Evolutionary conservation across 2,329 filamentous ascomycete species (phyloP), one percentile per base, ranked within the genome.

Genomic region (Dothiorella sarmentorum): DNA sequence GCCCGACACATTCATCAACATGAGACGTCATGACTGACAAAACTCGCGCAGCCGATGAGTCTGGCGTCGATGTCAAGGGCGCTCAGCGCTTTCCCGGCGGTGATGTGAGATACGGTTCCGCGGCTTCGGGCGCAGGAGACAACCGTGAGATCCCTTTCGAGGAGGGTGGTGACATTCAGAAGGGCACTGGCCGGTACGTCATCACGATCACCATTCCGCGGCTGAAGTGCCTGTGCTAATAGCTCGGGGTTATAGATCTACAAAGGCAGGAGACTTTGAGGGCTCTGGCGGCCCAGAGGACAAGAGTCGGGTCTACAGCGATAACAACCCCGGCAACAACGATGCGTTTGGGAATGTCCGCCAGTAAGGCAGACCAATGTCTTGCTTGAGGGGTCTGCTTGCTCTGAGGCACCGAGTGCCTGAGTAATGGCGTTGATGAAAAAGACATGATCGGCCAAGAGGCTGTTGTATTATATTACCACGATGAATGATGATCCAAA

Each of bases 201-300:
- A n/a, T n/a, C n/a, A n/a, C n/a, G n/a, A n/a, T n/a, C n/a, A n/a
- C n/a, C n/a, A n/a, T n/a, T n/a, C n/a, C n/a, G n/a, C n/a, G n/a
- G n/a, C n/a, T n/a, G n/a, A n/a, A n/a, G n/a, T n/a, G n/a, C n/a
- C n/a, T 5, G 17, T 49, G 24, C 26, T 49, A 10, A 58, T 35
- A 11, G n/a, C n/a, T 43, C 15, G 15, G 7, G 17, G n/a, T 26
- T 43, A 6, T 59, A 75, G 72, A 53, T 66, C 69, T 4, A 78
- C 74, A 57, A 80, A 80, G 65, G 77, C 77, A 0, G 61, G 71
- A 33, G 78, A 80, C 61, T 81, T 79, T 56, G 78, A 80, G 60
- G 79, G 78, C 24, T 63, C 65, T 0, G 79, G 78, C 1, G 78
- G 77, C 13, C 78, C 77, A 2, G 78, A 80, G 67, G 73, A 73